Base-by-base conservation (phyloP, 345 rosid species). In the Salix brachista region DNA sequence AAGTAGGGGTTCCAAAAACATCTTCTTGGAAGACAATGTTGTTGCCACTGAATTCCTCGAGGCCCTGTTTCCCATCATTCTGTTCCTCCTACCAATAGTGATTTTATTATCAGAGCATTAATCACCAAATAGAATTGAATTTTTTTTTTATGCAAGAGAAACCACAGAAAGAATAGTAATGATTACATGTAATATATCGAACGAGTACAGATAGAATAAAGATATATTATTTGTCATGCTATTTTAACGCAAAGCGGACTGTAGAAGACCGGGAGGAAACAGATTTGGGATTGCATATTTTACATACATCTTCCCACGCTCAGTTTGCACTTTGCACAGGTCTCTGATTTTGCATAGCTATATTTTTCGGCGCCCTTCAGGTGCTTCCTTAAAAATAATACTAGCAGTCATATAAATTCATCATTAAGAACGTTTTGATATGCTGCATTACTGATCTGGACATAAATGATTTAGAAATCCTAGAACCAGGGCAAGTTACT, bases 1-100 rank as follows among this genome's bases (percentile, higher is more conserved):
- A 86, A 79, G 81, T 75, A 58, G 98, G 98, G 34, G 92, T 91
- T 79, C 81, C 83, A 72, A 83, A 88, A 80, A 75, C 54, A 82
- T 90, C 90, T 66, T 83, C 84, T 62, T 80, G 83, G 79, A 73
- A 72, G 52, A 72, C 76, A 67, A 65, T 79, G 75, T 73, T 84
- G 84, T 79, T 86, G 77, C 66, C 86, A 72, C 77, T 82, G 80
- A 84, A 80, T 70, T 80, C 91, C 77, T 70, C 69, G 64, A 78
- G 75, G 74, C 77, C 83, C 66, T 83, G 86, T 79, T 79, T 88
- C 78, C 75, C 80, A 46, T 81, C 86, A 80, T 67, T 78, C 71
- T 78, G 83, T 65, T 75, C 84, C 89, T 73, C 4, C 26, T 13
- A 36, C 13, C 21, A 67, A 58, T 65, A 54, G 75, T 75, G 46